Evolutionary conservation across 2,329 filamentous ascomycete genomes (phyloP).

Genomic region (Aspergillus aculeatus): DNA sequence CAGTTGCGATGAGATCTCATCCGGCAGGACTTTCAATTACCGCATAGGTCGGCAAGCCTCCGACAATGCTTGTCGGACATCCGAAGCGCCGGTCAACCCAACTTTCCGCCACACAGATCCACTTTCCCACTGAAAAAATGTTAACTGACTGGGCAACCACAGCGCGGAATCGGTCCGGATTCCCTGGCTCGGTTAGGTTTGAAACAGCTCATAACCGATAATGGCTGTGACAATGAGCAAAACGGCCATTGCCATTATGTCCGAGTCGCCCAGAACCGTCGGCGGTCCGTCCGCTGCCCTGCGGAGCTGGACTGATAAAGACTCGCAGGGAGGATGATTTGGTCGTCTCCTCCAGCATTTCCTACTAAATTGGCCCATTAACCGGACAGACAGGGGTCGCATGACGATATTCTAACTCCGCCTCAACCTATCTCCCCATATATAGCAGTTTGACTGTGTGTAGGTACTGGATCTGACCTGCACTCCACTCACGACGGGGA

Average conservation of each 20-base stretch:
- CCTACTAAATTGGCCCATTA: background rate
- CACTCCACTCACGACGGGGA: background rate
- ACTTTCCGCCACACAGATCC: conserved; percentile 7
- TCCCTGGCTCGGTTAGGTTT: background rate
- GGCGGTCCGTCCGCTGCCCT: conserved; percentile 13
- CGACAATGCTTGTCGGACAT: conserved; percentile 8
- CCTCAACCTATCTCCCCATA: background rate
- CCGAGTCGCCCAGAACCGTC: conserved; percentile 3
- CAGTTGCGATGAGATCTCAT: background rate
- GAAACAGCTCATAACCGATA: background rate
- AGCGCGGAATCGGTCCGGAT: conserved; percentile 1
- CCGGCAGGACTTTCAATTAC: too few relatives aligned
- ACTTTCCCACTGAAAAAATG: background rate
- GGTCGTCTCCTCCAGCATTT: background rate
- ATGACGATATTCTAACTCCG: background rate
- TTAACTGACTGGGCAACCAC: background rate
- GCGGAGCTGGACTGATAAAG: conserved; percentile 1
- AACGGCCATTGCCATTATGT: background rate
- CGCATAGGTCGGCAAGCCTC: background rate
- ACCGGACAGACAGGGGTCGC: background rate
- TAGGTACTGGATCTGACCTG: background rate
- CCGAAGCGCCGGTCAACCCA: background rate
- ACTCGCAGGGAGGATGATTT: background rate
- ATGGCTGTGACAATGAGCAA: background rate
- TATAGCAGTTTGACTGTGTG: background rate